Conservation (phyloP, 805 yeast genomes). For the Candida pini region DNA sequence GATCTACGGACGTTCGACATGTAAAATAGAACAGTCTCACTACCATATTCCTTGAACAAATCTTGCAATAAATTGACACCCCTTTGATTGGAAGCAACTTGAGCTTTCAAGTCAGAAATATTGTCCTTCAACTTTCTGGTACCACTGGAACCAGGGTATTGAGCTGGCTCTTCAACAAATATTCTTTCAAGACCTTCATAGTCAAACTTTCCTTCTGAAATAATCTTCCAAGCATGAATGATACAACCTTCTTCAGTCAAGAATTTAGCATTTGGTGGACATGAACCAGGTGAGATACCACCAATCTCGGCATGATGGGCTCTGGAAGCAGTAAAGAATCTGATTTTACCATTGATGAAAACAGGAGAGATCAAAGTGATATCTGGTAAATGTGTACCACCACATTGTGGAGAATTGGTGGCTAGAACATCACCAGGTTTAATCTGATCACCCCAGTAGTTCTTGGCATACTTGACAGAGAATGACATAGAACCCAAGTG, state of each 20-base stretch:
- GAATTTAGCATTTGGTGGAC: slow-evolving; percentile 49
- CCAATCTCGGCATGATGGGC: slow-evolving; percentile 64
- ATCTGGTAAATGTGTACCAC: slow-evolving; percentile 46
- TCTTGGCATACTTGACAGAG: slow-evolving; percentile 33
- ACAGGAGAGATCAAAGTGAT: slow-evolving; percentile 57
- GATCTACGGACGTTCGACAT: slow-evolving; percentile 41
- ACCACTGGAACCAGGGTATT: slow-evolving; percentile 47
- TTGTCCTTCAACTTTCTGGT: slow-evolving; percentile 51
- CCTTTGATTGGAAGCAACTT: slow-evolving; percentile 47
- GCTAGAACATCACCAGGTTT: slow-evolving; percentile 39
- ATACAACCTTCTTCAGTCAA: slow-evolving; percentile 54
- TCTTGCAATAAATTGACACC: slow-evolving; percentile 41
- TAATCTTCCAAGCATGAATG: slow-evolving; percentile 47
- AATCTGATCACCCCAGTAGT: slow-evolving; percentile 33
- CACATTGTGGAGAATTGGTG: slow-evolving; percentile 39
- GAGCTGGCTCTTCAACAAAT: slow-evolving; percentile 44
- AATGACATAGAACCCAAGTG: slow-evolving; percentile 43
- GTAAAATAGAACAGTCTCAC: slow-evolving; percentile 38
- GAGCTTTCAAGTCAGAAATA: slow-evolving; percentile 44
- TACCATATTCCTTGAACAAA: slow-evolving; percentile 39
- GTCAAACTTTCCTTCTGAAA: slow-evolving; percentile 44
- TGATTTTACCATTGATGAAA: slow-evolving; percentile 37
- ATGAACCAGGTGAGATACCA: slow-evolving; percentile 53
- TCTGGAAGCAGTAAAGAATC: slow-evolving; percentile 51
- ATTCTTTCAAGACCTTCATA: slow-evolving; percentile 43